Conservation (phyloP, 2,329 filamentous ascomycete genomes). For the Microsporum audouinii region DNA sequence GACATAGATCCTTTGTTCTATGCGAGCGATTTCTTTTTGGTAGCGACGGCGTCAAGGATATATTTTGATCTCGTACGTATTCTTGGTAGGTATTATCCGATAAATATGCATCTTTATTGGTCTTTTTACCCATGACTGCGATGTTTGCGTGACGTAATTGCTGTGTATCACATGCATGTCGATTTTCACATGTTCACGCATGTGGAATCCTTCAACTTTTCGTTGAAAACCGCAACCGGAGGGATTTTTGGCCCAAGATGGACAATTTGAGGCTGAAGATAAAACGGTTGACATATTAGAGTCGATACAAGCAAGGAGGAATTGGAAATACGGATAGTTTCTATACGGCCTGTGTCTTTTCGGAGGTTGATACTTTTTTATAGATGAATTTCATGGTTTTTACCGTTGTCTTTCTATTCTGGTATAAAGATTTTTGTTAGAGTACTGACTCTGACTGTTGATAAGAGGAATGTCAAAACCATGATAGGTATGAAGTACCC, state of each 20-base stretch:
- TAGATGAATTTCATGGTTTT: background rate
- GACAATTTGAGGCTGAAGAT: background rate
- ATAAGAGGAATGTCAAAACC: background rate
- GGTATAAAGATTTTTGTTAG: background rate
- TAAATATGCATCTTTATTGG: background rate
- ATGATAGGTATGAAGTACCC: background rate
- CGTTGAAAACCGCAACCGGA: background rate
- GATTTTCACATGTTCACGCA: slow-evolving; percentile 4
- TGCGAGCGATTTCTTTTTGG: background rate
- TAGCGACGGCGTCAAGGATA: background rate
- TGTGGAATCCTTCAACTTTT: background rate
- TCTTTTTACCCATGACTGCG: background rate
- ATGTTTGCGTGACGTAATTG: background rate
- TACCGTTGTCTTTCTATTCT: background rate
- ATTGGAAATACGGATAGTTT: background rate
- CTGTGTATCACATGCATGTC: background rate
- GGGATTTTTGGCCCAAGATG: background rate
- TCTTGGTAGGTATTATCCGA: background rate
- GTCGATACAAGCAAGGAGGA: background rate
- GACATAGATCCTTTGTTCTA: slow-evolving; percentile 11
- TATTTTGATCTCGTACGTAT: background rate
- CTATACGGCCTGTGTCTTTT: background rate
- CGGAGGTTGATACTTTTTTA: background rate
- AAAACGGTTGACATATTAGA: background rate
- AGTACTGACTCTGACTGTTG: background rate